Base-by-base conservation (phyloP, 139 green algal species). In the Micractinium sp. region DNA sequence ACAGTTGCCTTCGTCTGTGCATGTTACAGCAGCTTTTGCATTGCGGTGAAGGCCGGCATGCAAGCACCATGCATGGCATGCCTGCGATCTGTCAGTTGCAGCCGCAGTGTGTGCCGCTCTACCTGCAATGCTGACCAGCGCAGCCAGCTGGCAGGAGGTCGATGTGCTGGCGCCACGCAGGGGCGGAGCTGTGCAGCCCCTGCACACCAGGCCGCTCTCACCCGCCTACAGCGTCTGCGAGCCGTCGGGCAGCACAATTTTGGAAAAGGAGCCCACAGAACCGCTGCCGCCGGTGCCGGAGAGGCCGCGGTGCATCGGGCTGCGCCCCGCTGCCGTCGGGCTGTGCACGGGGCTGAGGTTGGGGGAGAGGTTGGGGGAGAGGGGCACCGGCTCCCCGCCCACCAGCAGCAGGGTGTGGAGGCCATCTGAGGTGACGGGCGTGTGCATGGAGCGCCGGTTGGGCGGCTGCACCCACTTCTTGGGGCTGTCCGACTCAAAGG, bases 351-450 rank as follows among this genome's bases (percentile, higher is more conserved):
- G 83, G 14, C 38, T 47, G 36, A 36, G 38, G 27, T 25, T 76
- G 0, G 67, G 66, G 29, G 12, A 33, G 67, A 74, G 29, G 39
- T 33, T 74, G 15, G 60, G 56, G 81, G 56, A 75, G 0, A 86
- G 81, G 18, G 83, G 83, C 83, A 87, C 83, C 66, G 83, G 83
- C 83, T 87, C 61, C 33, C 83, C 83, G 16, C 33, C 83, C 29
- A 87, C 67, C 67, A 87, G 61, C 66, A 87, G 36, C 27, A 87
- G 83, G 25, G 83, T 87, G 35, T 66, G 36, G 25, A n/a, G 83
- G 66, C 83, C 83, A 38, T 87, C 83, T 16, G 83, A 87, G 22
- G 83, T 87, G 36, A 87, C 71, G 23, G 83, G 29, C 16, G 35
- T 79, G 23, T 75, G 83, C 22, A 18, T 63, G 67, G 33, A 33